phyloP scores from a whole-genome alignment of 2,329 filamentous ascomycete species.

The Aureobasidium sp. region DNA sequence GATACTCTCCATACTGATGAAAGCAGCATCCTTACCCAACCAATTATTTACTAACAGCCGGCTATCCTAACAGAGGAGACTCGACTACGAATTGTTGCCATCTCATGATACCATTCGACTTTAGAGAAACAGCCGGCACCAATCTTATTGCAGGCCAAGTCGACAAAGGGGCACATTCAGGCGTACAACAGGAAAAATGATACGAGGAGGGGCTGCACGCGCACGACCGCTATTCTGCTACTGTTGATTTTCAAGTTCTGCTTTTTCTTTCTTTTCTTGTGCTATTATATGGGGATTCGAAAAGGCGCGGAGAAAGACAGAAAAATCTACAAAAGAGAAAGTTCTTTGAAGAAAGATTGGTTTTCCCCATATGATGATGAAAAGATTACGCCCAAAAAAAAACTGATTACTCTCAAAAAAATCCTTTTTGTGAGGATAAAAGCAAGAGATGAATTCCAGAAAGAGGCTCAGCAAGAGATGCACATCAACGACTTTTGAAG shows the following conservation, averaged over 20 bases:
- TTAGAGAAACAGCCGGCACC: no score
- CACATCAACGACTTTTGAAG: not conserved
- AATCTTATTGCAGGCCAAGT: no score
- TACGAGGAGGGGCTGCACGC: not conserved
- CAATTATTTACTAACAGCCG: not conserved
- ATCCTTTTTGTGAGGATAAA: no score
- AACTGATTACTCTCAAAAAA: not conserved
- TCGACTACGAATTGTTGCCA: not conserved
- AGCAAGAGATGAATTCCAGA: not conserved
- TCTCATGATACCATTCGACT: not conserved
- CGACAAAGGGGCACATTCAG: not conserved
- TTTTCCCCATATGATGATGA: not conserved
- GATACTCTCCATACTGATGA: constrained; percentile 33
- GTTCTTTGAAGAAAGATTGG: not conserved
- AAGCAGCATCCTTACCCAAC: not conserved
- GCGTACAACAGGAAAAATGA: not conserved
- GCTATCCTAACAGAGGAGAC: not conserved
- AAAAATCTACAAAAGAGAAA: constrained; percentile 13
- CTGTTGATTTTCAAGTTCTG: not conserved
- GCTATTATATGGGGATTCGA: not conserved
- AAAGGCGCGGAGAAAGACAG: constrained; percentile 4
- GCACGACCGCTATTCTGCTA: not conserved
- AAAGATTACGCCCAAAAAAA: not conserved
- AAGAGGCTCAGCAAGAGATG: not conserved
- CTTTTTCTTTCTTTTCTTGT: not conserved